Evolutionary conservation across 495 filamentous ascomycete genomes (phyloP).

Genomic region (Talaromyces adpressus): DNA sequence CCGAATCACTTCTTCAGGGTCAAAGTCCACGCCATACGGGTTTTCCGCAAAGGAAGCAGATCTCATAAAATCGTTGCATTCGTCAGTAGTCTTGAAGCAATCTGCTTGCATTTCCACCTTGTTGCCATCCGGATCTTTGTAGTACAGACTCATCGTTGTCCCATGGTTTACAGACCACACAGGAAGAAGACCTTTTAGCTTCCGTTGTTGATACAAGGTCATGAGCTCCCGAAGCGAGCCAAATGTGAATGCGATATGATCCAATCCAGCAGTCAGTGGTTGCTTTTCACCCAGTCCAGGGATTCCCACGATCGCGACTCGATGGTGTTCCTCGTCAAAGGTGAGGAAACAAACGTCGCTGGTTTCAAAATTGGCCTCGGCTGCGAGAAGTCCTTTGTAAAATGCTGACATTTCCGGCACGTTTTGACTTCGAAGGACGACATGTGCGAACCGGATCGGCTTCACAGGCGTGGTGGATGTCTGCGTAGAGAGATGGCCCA

Average conservation of each 20-base stretch:
- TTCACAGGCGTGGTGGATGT: neutral
- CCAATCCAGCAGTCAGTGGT: neutral
- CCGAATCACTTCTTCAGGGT: conserved; percentile 1
- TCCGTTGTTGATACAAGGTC: conserved; percentile 13
- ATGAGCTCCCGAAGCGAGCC: neutral
- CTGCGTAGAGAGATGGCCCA: neutral
- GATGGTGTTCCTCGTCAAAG: conserved; percentile 42
- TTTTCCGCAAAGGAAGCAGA: neutral
- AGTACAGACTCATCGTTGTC: conserved; percentile 35
- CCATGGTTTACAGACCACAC: conserved; percentile 39
- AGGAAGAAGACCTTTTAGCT: conserved; percentile 27
- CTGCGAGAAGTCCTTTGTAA: neutral
- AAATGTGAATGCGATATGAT: neutral
- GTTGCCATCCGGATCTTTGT: conserved; percentile 43
- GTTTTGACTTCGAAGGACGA: neutral
- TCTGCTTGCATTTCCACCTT: conserved; percentile 39
- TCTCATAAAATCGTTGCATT: neutral
- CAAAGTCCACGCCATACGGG: neutral
- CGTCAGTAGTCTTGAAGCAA: conserved; percentile 21
- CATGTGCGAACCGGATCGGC: neutral
- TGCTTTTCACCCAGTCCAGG: conserved; percentile 2
- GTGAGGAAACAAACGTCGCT: conserved; percentile 20
- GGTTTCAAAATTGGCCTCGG: neutral
- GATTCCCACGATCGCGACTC: conserved; percentile 27
- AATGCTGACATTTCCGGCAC: neutral